Evolutionary conservation across 352 stramenopile genomes (phyloP).

Genomic region (Phytophthora meadii): DNA sequence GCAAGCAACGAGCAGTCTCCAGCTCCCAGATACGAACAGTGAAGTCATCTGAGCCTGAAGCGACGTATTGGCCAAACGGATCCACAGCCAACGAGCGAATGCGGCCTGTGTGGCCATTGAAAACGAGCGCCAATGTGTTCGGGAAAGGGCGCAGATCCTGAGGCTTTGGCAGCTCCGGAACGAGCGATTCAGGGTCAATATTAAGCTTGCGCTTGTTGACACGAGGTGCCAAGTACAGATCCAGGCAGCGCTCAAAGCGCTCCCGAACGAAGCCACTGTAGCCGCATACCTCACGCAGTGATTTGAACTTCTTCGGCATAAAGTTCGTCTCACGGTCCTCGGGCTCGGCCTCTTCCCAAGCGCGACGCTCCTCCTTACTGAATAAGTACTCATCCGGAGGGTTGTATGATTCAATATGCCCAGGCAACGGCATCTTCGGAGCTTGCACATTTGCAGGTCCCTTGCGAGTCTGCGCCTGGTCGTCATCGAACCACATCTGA

Average conservation of each 20-base stretch:
- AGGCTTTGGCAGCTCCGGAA: conserved; percentile 97
- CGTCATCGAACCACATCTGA: conserved; percentile 94
- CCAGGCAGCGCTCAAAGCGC: conserved; percentile 99
- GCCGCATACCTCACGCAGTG: conserved; percentile 95
- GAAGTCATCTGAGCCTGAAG: conserved; percentile 95
- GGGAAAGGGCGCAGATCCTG: conserved; percentile 98
- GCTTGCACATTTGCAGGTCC: conserved; percentile 96
- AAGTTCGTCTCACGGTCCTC: conserved; percentile 98
- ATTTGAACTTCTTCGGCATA: conserved; percentile 97
- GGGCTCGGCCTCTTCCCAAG: conserved; percentile 95
- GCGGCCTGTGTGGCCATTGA: conserved; percentile 88
- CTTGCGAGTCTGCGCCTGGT: conserved; percentile 89
- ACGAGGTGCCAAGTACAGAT: conserved; percentile 99
- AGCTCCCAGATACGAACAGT: conserved; percentile 98
- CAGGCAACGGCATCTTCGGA: conserved; percentile 97
- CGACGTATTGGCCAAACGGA: conserved; percentile 97
- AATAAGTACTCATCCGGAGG: conserved; percentile 99
- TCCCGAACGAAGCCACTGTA: conserved; percentile 98
- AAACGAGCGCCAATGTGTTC: conserved; percentile 92
- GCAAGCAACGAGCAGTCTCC: conserved; percentile 92
- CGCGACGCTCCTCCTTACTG: conserved; percentile 95
- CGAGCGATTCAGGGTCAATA: conserved; percentile 97
- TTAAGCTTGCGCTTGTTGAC: conserved; percentile 97
- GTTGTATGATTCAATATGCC: conserved; percentile 99
- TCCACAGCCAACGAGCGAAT: conserved; percentile 95